phyloP scores from a whole-genome alignment of 352 stramenopile genomes.

The Saprolegnia parasitica region DNA sequence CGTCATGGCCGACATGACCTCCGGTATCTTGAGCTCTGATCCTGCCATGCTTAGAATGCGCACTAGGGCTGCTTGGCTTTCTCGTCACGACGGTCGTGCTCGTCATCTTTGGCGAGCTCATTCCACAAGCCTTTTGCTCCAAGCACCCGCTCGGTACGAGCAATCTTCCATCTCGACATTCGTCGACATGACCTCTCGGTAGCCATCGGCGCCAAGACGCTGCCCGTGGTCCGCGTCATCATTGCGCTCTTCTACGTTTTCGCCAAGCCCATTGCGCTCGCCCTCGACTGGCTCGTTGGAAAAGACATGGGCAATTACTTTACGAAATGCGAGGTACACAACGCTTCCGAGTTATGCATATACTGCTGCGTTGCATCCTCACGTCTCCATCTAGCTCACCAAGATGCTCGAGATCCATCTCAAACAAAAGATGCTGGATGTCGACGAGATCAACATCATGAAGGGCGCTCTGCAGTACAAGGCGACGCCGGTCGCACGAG shows the following conservation, averaged over 20 bases:
- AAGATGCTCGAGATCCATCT: conserved; percentile 97
- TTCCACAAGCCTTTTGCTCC: conserved; percentile 90
- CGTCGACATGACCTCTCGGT: neutral
- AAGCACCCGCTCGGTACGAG: conserved; percentile 81
- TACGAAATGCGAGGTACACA: conserved; percentile 48
- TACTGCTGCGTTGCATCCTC: no score
- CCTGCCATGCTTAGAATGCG: neutral
- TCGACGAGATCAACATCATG: conserved; percentile 95
- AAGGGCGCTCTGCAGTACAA: conserved; percentile 81
- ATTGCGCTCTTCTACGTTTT: conserved; percentile 87
- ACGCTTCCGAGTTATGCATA: neutral
- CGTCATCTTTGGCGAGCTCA: conserved; percentile 93
- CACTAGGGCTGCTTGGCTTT: conserved; percentile 83
- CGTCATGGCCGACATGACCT: conserved; percentile 90
- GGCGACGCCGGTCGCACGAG: conserved; percentile 70
- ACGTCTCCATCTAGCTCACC: conserved; percentile 73
- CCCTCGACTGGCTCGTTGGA: conserved; percentile 89
- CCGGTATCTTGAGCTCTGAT: conserved; percentile 29
- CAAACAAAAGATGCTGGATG: conserved; percentile 84
- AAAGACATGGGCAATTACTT: conserved; percentile 95
- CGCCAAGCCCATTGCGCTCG: conserved; percentile 84
- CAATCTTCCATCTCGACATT: neutral
- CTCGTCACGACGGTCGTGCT: conserved; percentile 92
- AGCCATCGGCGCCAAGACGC: conserved; percentile 47
- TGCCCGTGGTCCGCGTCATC: conserved; percentile 91